Conservation (phyloP, 2,329 filamentous ascomycete genomes). For the Davidsoniella eucalypti region DNA sequence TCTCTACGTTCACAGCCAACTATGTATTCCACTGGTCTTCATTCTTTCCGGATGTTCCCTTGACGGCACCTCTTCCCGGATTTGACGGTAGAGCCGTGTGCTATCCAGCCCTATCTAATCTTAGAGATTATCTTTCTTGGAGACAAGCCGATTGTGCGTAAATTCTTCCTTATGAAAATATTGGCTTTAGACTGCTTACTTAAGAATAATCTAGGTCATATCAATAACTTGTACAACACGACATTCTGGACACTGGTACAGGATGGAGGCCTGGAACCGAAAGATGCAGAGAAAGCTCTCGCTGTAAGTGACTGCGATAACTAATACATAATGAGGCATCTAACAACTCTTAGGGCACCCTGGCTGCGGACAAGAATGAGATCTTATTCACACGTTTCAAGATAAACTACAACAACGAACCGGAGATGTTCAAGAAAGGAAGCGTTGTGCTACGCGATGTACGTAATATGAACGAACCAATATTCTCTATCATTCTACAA, state of each 20-base stretch:
- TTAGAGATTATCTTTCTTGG: conserved; percentile 94
- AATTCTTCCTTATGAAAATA: background rate
- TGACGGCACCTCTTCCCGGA: conserved; percentile 63
- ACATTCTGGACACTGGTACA: conserved; percentile 85
- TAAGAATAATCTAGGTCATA: conserved; percentile 48
- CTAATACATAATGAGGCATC: background rate
- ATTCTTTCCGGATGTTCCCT: conserved; percentile 54
- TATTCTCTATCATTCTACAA: background rate
- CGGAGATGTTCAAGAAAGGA: conserved; percentile 82
- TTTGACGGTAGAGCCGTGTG: conserved; percentile 87
- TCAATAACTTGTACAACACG: conserved; percentile 98
- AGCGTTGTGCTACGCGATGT: conserved; percentile 78
- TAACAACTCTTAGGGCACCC: conserved; percentile 45
- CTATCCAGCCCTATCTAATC: conserved; percentile 67
- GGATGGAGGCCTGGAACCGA: conserved; percentile 55
- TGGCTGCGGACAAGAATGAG: conserved; percentile 85
- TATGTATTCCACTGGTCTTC: conserved; percentile 69
- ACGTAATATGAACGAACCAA: conserved; percentile 23
- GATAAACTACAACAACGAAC: conserved; percentile 97
- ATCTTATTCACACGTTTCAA: conserved; percentile 77
- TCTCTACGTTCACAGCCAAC: conserved; percentile 84
- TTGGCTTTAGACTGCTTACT: background rate
- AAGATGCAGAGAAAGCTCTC: conserved; percentile 66
- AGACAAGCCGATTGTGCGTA: conserved; percentile 83
- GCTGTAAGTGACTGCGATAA: conserved; percentile 32